Evolutionary conservation across 2,329 filamentous ascomycete genomes (phyloP), one percentile per base, ranked within the genome.

Genomic region (Aspergillus phoenicis): DNA sequence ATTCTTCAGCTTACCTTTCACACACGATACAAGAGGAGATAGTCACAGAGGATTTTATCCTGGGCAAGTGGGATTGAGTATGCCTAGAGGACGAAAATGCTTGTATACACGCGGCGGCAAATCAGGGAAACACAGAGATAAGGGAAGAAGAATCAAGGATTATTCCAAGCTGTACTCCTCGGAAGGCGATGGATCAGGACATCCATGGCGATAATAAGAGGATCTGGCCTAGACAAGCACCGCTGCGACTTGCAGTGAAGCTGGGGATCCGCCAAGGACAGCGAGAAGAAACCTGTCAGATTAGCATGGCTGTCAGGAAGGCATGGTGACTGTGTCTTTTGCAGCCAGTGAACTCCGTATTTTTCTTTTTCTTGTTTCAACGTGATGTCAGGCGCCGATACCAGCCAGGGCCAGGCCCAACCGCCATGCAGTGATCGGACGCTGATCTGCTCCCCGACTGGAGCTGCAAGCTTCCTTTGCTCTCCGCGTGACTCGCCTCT

Each of bases 391-490:
- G 63, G 64, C 49, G 58, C 60, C 51, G 60, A 51, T 61, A 51
- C 7, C 11, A 30, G 6, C 43, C 17, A 47, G 52, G 64, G 53
- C 65, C 60, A 66, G 65, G 53, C 61, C 47, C 59, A 66, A 63
- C 55, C 64, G 63, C 64, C 65, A 62, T 66, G 59, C 61, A 66
- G 56, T 60, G 60, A 66, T 65, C 63, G 51, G 59, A 54, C 54
- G 52, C 56, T 60, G 65, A 64, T 64, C 64, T 59, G 48, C 58
- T 41, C 55, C 24, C 52, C 45, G 51, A 55, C 41, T 53, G 51
- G 60, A 55, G 57, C 49, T 26, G 33, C 22, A 49, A 53, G 28
- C 47, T 38, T 47, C 22, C 13, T 49, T 65, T 64, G 38, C 55
- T 57, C 57, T 59, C 60, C 64, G 64, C 62, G 59, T 63, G 59